Conservation (phyloP, 495 filamentous ascomycete genomes). For the Antarctomyces pellizariae region DNA sequence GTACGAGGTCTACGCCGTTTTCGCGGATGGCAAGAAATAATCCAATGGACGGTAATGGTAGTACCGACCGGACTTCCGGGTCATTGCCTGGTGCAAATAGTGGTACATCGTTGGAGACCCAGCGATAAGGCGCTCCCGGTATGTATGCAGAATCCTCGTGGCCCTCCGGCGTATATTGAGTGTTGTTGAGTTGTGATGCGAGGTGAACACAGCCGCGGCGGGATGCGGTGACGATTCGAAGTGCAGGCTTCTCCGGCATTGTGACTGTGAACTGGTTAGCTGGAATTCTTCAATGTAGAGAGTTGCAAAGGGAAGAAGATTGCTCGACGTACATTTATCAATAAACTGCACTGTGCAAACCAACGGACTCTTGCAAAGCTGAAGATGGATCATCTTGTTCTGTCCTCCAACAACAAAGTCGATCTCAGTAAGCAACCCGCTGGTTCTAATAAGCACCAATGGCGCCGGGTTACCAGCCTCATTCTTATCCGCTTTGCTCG, state of each 20-base stretch:
- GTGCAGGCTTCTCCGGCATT: slow-evolving; percentile 2
- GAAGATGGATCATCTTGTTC: slow-evolving; percentile 13
- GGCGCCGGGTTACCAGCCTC: slow-evolving; percentile 14
- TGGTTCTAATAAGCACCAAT: slow-evolving; percentile 30
- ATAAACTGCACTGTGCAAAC: slow-evolving; percentile 19
- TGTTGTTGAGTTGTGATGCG: slow-evolving; percentile 15
- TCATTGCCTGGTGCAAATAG: slow-evolving; percentile 11
- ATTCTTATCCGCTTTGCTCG: slow-evolving; percentile 15
- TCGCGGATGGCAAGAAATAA: slow-evolving; percentile 25
- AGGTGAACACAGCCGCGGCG: slow-evolving; percentile 22
- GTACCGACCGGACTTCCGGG: slow-evolving; percentile 14
- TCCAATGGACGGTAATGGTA: slow-evolving; percentile 19
- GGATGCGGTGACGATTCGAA: slow-evolving; percentile 18
- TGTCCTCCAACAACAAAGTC: slow-evolving; percentile 13
- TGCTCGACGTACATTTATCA: slow-evolving; percentile 11
- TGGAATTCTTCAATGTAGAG: no score
- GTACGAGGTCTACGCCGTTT: slow-evolving; percentile 27
- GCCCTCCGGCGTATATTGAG: no score
- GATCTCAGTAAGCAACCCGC: slow-evolving; percentile 32
- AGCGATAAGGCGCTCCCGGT: slow-evolving; percentile 5
- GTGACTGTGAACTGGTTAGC: slow-evolving; percentile 5
- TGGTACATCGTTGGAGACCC: slow-evolving; percentile 13
- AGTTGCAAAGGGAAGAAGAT: not conserved
- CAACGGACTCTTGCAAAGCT: slow-evolving; percentile 21
- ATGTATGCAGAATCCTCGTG: slow-evolving; percentile 17